phyloP scores from a whole-genome alignment of 345 rosid genomes.

The Rhodomyrtus tomentosa region DNA sequence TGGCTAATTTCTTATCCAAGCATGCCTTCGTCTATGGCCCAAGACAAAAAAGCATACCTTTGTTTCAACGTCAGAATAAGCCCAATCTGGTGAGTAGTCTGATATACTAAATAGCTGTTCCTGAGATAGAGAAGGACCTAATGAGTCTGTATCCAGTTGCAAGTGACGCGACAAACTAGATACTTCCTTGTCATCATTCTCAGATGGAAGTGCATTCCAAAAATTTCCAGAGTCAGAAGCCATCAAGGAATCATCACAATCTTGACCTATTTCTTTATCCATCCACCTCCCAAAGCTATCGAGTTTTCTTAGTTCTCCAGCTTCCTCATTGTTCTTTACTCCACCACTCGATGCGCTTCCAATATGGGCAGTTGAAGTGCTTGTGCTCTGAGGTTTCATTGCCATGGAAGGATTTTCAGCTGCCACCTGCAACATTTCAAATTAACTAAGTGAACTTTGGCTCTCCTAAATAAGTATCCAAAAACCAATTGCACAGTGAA shows the following conservation, averaged over 20 bases:
- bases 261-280: slow-evolving; percentile 69
- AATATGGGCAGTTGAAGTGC: slow-evolving; percentile 21
- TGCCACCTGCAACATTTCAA: slow-evolving; percentile 1
- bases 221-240: slow-evolving; percentile 66
- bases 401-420: not conserved
- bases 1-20: not conserved
- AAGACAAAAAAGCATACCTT: slow-evolving; percentile 18
- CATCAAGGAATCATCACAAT: slow-evolving; percentile 64
- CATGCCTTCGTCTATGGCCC: not conserved
- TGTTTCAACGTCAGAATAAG: slow-evolving; percentile 33
- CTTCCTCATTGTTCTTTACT: slow-evolving; percentile 19
- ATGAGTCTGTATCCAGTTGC: slow-evolving; percentile 46
- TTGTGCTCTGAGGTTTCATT: slow-evolving; percentile 5
- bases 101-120: slow-evolving; percentile 68
- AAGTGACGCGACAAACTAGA: slow-evolving; percentile 52
- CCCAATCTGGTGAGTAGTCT: slow-evolving; percentile 67
- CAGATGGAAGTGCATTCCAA: slow-evolving; percentile 54
- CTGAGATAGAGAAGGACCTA: slow-evolving; percentile 73
- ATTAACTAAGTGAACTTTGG: not conserved
- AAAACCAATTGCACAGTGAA: not conserved
- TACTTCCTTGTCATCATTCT: slow-evolving; percentile 60
- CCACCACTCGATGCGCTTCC: slow-evolving; percentile 21
- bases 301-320: slow-evolving; percentile 53
- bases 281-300: slow-evolving; percentile 91
- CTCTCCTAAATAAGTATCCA: not conserved